These are phyloP conservation scores for Citrus reticulata DNA, from an alignment of 345 rosid genomes.

Conservation along the genomic window DNA sequence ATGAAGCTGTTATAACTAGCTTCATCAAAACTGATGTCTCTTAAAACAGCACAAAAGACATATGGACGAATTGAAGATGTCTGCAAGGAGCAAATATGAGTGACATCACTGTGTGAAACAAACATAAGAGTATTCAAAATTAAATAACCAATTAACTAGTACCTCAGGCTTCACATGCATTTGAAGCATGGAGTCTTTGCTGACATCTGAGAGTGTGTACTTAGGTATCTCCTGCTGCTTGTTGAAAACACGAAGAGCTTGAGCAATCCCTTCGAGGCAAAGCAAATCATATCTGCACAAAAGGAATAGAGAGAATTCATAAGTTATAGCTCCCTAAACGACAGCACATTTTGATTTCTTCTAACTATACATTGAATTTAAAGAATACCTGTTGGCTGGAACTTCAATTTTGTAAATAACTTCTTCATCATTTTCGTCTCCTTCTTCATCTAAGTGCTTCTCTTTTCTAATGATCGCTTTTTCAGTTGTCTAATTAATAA, in stretches of 20 bases:
- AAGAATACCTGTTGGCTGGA: constrained; percentile 72
- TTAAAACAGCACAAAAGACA: constrained; percentile 84
- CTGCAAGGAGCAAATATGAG: constrained; percentile 29
- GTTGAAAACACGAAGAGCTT: constrained; percentile 81
- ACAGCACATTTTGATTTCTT: neutral
- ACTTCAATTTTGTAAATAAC: constrained; percentile 83
- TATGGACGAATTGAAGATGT: constrained; percentile 64
- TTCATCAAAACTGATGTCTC: constrained; percentile 78
- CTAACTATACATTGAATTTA: neutral
- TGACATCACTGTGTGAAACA: neutral
- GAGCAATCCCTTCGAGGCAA: constrained; percentile 96
- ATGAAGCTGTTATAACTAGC: constrained; percentile 91
- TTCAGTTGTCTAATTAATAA: constrained; percentile 62
- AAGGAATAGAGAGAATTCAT: neutral
- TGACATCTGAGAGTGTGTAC: constrained; percentile 38
- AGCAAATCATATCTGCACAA: constrained; percentile 80
- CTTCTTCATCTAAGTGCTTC: constrained; percentile 54
- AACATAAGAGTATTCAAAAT: neutral
- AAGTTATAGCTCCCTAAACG: neutral
- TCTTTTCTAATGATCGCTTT: constrained; percentile 86
- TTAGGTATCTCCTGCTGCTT: constrained; percentile 55
- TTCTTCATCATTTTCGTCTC: constrained; percentile 59
- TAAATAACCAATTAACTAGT: constrained; percentile 5
- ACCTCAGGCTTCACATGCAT: constrained; percentile 82
- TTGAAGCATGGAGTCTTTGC: constrained; percentile 49